Conservation (phyloP, 495 filamentous ascomycete species). For the Trypethelium eluteriae region DNA sequence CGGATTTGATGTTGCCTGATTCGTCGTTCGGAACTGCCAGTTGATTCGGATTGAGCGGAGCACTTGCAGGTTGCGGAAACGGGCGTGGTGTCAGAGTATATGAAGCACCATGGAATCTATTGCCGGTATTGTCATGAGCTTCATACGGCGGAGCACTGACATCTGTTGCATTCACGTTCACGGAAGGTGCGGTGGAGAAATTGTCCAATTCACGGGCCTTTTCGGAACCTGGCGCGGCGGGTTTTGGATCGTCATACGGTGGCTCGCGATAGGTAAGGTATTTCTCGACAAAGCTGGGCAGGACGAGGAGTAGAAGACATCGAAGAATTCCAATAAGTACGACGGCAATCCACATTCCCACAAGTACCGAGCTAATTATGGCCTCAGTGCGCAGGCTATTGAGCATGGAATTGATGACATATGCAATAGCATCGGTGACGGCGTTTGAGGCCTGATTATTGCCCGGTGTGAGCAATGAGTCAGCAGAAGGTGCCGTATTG, state of each 20-base stretch:
- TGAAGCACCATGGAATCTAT: constrained; percentile 21
- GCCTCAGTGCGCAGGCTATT: constrained; percentile 63
- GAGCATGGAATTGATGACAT: constrained; percentile 56
- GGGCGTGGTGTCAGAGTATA: constrained; percentile 34
- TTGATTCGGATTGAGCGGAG: background rate
- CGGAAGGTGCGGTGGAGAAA: constrained; percentile 11
- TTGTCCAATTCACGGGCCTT: background rate
- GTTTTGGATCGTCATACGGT: background rate
- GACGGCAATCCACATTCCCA: constrained; percentile 69
- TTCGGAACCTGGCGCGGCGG: background rate
- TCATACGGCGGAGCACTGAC: constrained; percentile 10
- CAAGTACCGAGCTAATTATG: constrained; percentile 61
- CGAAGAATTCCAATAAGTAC: constrained; percentile 58
- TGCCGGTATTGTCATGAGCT: constrained; percentile 20
- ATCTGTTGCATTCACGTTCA: constrained; percentile 24
- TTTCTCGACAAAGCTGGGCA: background rate
- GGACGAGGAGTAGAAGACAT: background rate
- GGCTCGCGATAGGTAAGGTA: background rate
- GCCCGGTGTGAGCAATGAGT: constrained; percentile 69
- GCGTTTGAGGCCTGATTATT: constrained; percentile 63
- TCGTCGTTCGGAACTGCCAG: background rate
- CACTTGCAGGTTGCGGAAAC: constrained; percentile 19
- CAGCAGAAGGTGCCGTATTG: constrained; percentile 43
- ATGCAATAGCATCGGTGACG: constrained; percentile 64
- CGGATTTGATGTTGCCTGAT: constrained; percentile 1